Conservation (phyloP, 129 eudicot genomes). For the Gnaphalium uliginosum region DNA sequence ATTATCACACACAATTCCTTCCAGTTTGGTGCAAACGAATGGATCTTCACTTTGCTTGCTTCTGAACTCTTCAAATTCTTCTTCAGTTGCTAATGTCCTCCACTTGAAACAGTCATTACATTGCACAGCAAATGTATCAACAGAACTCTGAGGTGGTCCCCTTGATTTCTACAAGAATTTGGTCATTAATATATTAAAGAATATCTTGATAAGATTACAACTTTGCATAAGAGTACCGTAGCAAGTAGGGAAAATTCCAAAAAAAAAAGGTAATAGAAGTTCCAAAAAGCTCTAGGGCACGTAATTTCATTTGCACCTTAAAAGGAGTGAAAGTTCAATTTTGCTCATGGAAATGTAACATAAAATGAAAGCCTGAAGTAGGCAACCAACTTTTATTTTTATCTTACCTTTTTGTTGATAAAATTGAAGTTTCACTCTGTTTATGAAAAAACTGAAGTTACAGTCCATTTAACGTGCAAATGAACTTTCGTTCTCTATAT, state of each 20-base stretch:
- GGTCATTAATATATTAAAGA: no score
- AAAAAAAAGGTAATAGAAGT: no score
- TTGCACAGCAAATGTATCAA: conserved; percentile 58
- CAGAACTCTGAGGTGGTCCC: conserved; percentile 30
- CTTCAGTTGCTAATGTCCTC: conserved; percentile 59
- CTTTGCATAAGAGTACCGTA: neutral
- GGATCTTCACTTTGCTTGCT: conserved; percentile 64
- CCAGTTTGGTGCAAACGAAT: conserved; percentile 54
- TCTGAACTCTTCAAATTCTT: conserved; percentile 68
- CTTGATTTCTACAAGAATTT: conserved; percentile 32
- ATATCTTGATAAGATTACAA: neutral
- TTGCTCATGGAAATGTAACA: neutral
- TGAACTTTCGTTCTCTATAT: no score
- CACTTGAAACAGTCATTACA: conserved; percentile 76
- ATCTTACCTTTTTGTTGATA: no score
- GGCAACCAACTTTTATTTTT: no score
- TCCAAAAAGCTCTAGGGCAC: no score
- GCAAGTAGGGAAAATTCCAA: neutral
- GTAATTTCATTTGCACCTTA: neutral
- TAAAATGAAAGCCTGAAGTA: no score
- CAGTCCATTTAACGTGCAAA: no score
- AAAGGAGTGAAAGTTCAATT: neutral
- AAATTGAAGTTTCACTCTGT: no score
- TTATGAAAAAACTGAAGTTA: no score
- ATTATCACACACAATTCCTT: conserved; percentile 52